A percentile compares a stretch with the other conserved stretches of the same genome.
phyloP scores from a whole-genome alignment of 1,139 yeast species.

The Pichia sp. region DNA sequence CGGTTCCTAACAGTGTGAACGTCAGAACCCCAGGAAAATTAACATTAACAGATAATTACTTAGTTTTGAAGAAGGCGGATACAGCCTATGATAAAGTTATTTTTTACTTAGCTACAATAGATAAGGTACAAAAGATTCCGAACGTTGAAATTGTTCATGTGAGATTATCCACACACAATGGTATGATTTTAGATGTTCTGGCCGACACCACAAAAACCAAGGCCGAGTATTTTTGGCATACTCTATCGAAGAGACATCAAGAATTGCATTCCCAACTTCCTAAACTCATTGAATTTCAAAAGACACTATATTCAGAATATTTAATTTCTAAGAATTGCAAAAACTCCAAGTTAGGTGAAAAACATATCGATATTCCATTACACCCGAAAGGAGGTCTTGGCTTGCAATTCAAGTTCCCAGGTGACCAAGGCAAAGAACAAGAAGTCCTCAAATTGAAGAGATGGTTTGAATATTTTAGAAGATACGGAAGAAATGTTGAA shows the following conservation, averaged over 20 bases:
- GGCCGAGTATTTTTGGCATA: constrained; percentile 65
- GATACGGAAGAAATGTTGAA: constrained; percentile 83
- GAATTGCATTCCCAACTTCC: constrained; percentile 40
- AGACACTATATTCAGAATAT: constrained; percentile 83
- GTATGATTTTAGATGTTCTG: constrained; percentile 60
- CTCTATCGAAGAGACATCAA: constrained; percentile 8
- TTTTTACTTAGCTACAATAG: constrained; percentile 73
- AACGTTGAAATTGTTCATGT: constrained; percentile 79
- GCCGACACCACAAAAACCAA: constrained; percentile 78
- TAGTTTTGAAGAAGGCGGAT: constrained; percentile 70
- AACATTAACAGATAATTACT: constrained; percentile 68
- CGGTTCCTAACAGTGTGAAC: constrained; percentile 27
- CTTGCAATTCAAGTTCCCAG: constrained; percentile 80
- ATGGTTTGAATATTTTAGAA: constrained; percentile 89
- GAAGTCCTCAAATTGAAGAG: constrained; percentile 45
- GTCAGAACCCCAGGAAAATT: constrained; percentile 54
- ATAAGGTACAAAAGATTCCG: constrained; percentile 84
- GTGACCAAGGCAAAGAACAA: constrained; percentile 61
- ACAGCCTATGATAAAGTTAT: constrained; percentile 65
- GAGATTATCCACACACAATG: constrained; percentile 67
- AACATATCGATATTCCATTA: constrained; percentile 37
- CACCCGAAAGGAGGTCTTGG: constrained; percentile 89
- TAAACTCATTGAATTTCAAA: constrained; percentile 61
- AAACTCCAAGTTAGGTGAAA: constrained; percentile 19
- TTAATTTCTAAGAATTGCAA: constrained; percentile 61